Conservation (phyloP, 768 basidiomycete species). For the Naganishia antarctica region DNA sequence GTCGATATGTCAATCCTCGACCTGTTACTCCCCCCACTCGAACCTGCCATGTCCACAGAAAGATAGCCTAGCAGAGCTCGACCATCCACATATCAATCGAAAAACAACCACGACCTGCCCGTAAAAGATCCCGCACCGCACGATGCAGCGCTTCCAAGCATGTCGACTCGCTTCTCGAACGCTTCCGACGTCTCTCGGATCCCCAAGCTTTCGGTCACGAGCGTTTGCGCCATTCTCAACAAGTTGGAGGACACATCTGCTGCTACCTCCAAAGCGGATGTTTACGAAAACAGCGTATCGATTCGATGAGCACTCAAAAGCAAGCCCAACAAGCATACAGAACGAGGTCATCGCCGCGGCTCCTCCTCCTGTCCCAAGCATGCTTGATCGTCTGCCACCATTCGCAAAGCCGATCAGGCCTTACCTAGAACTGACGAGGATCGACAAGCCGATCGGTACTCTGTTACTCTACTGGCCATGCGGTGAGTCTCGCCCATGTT, state of each 20-base stretch:
- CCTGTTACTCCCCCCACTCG: too few relatives aligned
- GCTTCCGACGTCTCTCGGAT: neutral
- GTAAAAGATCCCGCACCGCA: too few relatives aligned
- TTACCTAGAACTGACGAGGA: slow-evolving; percentile 76
- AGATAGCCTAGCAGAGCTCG: too few relatives aligned
- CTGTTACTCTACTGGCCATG: slow-evolving; percentile 89
- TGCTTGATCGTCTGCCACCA: slow-evolving; percentile 13
- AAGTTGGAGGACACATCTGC: neutral
- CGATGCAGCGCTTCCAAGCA: neutral
- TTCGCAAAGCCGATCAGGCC: slow-evolving; percentile 52
- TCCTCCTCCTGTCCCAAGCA: slow-evolving; percentile 5
- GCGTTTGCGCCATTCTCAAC: neutral
- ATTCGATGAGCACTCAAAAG: neutral
- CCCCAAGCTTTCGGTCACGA: neutral
- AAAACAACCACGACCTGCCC: too few relatives aligned
- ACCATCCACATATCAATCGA: too few relatives aligned
- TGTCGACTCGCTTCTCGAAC: neutral
- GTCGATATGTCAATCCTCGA: too few relatives aligned
- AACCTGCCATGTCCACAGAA: too few relatives aligned
- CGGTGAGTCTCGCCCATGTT: slow-evolving; percentile 57
- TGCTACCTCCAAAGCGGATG: neutral
- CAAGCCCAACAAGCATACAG: neutral
- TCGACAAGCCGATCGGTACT: slow-evolving; percentile 96
- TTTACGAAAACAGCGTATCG: neutral
- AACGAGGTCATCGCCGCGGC: neutral